These are phyloP conservation scores for Stenocarpella maydis DNA, from an alignment of 2,329 filamentous ascomycete species.

Conservation along the genomic window DNA sequence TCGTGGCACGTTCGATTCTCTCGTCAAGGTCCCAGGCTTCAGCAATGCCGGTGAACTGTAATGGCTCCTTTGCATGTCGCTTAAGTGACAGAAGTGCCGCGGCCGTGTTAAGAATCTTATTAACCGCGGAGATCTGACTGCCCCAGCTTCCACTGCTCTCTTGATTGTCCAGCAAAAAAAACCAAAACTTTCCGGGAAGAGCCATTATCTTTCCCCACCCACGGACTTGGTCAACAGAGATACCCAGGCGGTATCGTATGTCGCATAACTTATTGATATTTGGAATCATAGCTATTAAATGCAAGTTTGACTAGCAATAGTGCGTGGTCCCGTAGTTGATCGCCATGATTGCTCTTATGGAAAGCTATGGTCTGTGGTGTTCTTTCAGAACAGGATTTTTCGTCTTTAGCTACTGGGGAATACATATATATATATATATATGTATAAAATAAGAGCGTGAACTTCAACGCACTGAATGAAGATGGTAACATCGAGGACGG, in stretches of 20 bases:
- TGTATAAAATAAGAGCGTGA: no score
- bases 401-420: no score
- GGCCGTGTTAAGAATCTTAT: constrained; percentile 8
- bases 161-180: not conserved
- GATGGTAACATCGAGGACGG: not conserved
- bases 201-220: not conserved
- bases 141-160: not conserved
- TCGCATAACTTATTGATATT: constrained; percentile 1
- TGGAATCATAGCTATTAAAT: not conserved
- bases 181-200: not conserved
- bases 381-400: no score
- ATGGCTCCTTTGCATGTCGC: not conserved
- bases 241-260: constrained; percentile 1
- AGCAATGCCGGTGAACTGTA: not conserved
- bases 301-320: not conserved
- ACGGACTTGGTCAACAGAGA: not conserved
- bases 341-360: not conserved
- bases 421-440: no score
- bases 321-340: not conserved
- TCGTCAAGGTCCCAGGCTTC: not conserved
- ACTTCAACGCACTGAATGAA: not conserved
- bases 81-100: not conserved
- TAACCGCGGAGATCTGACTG: not conserved
- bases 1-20: not conserved
- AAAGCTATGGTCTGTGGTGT: not conserved